Conservation (phyloP, 345 rosid genomes). For the Camelina neglecta region DNA sequence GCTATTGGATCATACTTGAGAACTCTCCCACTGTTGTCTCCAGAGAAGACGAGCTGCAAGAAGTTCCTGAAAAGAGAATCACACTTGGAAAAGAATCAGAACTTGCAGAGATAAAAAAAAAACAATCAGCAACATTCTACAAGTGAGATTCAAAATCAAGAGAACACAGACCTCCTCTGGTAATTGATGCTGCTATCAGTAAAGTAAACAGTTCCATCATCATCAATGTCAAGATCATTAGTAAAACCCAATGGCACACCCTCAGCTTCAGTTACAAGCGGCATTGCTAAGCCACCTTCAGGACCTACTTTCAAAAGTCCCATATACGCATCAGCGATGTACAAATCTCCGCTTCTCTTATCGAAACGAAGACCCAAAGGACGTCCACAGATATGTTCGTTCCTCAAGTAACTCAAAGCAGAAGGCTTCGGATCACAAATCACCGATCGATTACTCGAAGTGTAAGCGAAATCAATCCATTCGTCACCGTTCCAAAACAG, state of each 20-base stretch:
- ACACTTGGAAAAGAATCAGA: neutral
- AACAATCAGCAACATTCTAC: neutral
- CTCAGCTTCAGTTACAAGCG: conserved; percentile 76
- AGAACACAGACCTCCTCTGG: conserved; percentile 64
- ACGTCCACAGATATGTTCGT: conserved; percentile 95
- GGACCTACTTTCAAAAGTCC: conserved; percentile 94
- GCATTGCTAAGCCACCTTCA: conserved; percentile 82
- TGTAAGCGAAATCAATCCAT: conserved; percentile 81
- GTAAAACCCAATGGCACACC: conserved; percentile 79
- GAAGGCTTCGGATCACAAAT: conserved; percentile 76
- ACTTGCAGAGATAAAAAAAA: conserved; percentile 4
- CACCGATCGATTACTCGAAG: conserved; percentile 79
- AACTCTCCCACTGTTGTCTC: conserved; percentile 73
- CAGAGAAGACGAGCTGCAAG: conserved; percentile 78
- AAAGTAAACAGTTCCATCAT: conserved; percentile 82
- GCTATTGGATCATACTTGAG: conserved; percentile 72
- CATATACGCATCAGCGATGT: conserved; percentile 91
- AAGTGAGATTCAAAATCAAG: neutral
- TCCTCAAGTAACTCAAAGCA: conserved; percentile 61
- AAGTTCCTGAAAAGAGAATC: conserved; percentile 69
- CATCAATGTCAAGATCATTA: conserved; percentile 90
- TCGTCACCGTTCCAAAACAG: conserved; percentile 75
- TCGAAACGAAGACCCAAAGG: conserved; percentile 90
- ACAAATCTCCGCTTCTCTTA: conserved; percentile 79
- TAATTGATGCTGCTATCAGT: conserved; percentile 86